These are phyloP conservation scores for Solanum bulbocastanum DNA, from an alignment of 257 asterid species.

Conservation along the genomic window DNA sequence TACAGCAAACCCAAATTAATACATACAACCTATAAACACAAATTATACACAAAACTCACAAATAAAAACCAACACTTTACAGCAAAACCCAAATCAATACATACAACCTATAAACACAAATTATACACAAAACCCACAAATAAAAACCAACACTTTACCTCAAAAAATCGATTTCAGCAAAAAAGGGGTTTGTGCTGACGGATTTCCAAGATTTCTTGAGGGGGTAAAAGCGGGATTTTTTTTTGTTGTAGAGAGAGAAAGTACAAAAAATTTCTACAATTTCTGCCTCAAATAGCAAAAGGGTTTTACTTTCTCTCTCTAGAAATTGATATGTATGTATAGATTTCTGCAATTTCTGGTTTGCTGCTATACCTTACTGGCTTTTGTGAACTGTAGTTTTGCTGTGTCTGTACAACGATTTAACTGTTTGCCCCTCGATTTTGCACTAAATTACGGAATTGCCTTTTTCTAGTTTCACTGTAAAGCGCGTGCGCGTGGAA, in stretches of 20 bases:
- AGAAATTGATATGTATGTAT: background rate
- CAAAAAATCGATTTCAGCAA: background rate
- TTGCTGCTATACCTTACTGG: constrained; percentile 1
- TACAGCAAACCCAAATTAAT: background rate
- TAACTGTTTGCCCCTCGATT: constrained; percentile 13
- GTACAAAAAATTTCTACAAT: background rate
- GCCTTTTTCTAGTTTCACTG: constrained; percentile 3
- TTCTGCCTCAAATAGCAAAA: background rate
- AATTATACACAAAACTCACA: background rate
- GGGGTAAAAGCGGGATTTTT: background rate
- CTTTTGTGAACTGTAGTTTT: constrained; percentile 15
- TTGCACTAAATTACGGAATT: constrained; percentile 8
- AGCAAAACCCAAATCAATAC: background rate
- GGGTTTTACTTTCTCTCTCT: constrained; percentile 1
- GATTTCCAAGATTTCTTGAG: background rate
- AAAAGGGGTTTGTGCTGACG: background rate
- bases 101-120: background rate
- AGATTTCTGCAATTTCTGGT: background rate
- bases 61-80: background rate
- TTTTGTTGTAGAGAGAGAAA: background rate
- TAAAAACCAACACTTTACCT: background rate
- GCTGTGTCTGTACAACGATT: constrained; percentile 19
- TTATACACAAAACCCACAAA: background rate
- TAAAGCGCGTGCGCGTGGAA: background rate
- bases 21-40: background rate